Percentiles rank a stretch among this genome's conserved stretches.
Evolutionary conservation across 2,329 filamentous ascomycete genomes (phyloP).

Genomic region (Colletotrichum liaoningense): DNA sequence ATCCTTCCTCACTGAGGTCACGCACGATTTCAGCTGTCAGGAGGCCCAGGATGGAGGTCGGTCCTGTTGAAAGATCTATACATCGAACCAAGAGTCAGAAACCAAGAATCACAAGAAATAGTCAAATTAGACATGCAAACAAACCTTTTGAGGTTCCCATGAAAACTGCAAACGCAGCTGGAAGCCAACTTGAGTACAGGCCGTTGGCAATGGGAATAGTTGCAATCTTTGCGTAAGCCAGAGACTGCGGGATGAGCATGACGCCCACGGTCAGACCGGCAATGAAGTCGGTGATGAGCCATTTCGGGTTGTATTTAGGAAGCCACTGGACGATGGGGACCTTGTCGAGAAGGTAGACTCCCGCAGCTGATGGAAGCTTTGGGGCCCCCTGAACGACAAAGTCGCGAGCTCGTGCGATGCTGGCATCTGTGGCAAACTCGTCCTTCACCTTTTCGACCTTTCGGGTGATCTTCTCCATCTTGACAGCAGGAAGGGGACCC

Average conservation of each 20-base stretch:
- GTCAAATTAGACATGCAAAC: not conserved
- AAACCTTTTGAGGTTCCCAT: slow-evolving; percentile 73
- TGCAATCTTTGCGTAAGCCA: slow-evolving; percentile 73
- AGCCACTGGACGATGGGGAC: slow-evolving; percentile 73
- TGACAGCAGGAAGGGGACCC: not conserved
- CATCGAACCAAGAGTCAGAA: not conserved
- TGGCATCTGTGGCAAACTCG: slow-evolving; percentile 45
- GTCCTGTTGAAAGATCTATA: slow-evolving; percentile 70
- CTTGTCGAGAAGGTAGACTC: slow-evolving; percentile 69
- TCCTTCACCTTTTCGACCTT: slow-evolving; percentile 17
- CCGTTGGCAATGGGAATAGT: slow-evolving; percentile 71
- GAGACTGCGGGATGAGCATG: slow-evolving; percentile 70
- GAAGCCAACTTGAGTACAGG: slow-evolving; percentile 70
- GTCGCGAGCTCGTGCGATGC: slow-evolving; percentile 44
- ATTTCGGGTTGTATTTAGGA: slow-evolving; percentile 69
- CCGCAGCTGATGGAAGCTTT: slow-evolving; percentile 62
- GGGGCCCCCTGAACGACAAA: slow-evolving; percentile 45
- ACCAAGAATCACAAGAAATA: not conserved
- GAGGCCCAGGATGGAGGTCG: slow-evolving; percentile 73
- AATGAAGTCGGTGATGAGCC: slow-evolving; percentile 71
- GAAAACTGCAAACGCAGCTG: slow-evolving; percentile 66
- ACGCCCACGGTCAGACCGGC: slow-evolving; percentile 71
- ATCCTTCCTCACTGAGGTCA: slow-evolving; percentile 56
- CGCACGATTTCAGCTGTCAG: slow-evolving; percentile 71
- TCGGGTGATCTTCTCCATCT: slow-evolving; percentile 18